Evolutionary conservation across 257 asterid species (phyloP), one percentile per base, ranked within the genome.

Genomic region (Coffea eugenioides): DNA sequence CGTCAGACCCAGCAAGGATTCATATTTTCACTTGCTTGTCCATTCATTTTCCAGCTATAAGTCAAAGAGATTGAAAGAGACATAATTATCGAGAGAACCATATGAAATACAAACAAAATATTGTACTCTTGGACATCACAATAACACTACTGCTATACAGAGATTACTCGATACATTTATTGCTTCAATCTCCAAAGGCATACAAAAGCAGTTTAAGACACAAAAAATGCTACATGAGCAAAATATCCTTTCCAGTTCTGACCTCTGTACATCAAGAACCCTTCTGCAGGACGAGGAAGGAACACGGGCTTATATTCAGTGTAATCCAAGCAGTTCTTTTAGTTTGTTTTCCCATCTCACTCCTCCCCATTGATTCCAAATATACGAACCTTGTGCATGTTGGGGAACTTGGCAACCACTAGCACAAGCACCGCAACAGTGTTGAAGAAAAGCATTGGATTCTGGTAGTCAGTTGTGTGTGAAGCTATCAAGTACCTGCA

Each of bases 311-410:
- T 82, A 71, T 68, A 36, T 81, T 57, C 74, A 78, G 77, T 45
- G 43, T 46, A 76, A 68, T 73, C 62, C 71, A 66, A 82, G 57
- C 69, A 51, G 69, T 79, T 72, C 56, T 41, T 27, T 54, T 66
- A 61, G 74, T 62, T 46, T 79, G 74, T 62, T 46, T 79, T 48
- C 45, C 74, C 78, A 71, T 52, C 72, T 90, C 89, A 91, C 86
- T 79, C 89, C 64, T 93, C 97, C 51, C 89, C 94, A 31, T 93
- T 93, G 21, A 93, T 93, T 79, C 97, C 97, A 15, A 93, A 91
- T 81, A 93, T 93, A 57, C 97, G 94, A 68, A 93, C 97, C 86
- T 90, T 93, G 91, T 93, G 97, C 97, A 93, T 93, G 75, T 91
- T 87, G 2, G 97, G 97, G 86, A 93, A 93, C 91, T 93, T 93